phyloP scores from a whole-genome alignment of 805 yeast species.

The Alloascoidea africana region DNA sequence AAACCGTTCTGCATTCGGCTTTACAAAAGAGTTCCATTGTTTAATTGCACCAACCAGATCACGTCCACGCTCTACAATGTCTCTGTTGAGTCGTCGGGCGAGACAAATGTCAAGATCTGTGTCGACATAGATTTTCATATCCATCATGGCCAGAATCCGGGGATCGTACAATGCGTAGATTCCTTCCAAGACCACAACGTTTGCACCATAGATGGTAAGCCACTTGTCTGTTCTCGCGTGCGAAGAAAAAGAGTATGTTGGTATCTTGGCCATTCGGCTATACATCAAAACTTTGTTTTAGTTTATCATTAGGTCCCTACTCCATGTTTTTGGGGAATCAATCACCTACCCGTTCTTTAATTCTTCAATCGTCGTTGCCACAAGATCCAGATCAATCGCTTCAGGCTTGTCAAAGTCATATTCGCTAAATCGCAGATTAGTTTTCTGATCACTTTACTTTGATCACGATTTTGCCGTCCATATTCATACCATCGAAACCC shows the following conservation, averaged over 20 bases:
- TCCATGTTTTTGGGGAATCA: too few relatives aligned
- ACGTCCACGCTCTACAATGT: conserved; percentile 74
- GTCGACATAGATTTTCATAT: conserved; percentile 79
- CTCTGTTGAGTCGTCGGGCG: conserved; percentile 77
- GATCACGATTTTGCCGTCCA: not conserved
- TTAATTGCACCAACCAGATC: conserved; percentile 67
- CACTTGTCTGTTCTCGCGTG: conserved; percentile 49
- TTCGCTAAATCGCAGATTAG: conserved; percentile 26
- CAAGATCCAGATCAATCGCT: conserved; percentile 67
- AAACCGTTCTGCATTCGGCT: conserved; percentile 73
- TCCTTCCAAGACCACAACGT: conserved; percentile 86
- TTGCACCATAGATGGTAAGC: conserved; percentile 83
- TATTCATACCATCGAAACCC: conserved; percentile 37
- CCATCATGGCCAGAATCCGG: conserved; percentile 60
- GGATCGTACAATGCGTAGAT: conserved; percentile 67
- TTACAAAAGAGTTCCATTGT: conserved; percentile 87
- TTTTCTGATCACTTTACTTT: not conserved
- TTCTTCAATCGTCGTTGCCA: conserved; percentile 44
- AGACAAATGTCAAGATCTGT: conserved; percentile 89
- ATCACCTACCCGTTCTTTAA: conserved; percentile 45
- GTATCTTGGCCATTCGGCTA: conserved; percentile 36
- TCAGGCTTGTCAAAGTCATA: conserved; percentile 81
- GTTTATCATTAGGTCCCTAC: conserved; percentile 10
- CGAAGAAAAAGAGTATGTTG: conserved; percentile 51
- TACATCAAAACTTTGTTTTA: too few relatives aligned